Conservation (phyloP, 1,284 basidiomycete species). For the Xerocomus cyaneibrunnescens region DNA sequence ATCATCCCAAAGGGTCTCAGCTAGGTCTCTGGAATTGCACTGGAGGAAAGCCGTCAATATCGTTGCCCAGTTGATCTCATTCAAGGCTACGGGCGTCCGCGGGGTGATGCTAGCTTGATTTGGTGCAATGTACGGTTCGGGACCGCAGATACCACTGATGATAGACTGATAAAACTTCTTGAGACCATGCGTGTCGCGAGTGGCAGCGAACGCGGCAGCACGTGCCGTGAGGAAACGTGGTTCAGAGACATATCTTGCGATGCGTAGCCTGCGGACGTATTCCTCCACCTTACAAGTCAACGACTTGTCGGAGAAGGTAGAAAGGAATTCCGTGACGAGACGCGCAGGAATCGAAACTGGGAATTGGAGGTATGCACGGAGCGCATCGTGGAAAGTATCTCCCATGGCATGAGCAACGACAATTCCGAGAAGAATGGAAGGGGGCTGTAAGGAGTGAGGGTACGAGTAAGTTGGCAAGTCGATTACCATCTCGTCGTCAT, state of each 20-base stretch:
- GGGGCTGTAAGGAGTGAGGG: slow-evolving; percentile 23
- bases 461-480: slow-evolving; percentile 19
- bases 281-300: slow-evolving; percentile 41
- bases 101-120: slow-evolving; percentile 36
- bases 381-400: slow-evolving; percentile 52
- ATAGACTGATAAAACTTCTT: slow-evolving; percentile 49
- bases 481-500: slow-evolving; percentile 20
- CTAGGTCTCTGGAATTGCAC: slow-evolving; percentile 52
- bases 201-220: slow-evolving; percentile 44
- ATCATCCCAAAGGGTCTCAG: slow-evolving; percentile 62
- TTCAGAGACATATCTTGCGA: slow-evolving; percentile 51
- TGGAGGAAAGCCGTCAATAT: slow-evolving; percentile 62
- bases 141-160: slow-evolving; percentile 48
- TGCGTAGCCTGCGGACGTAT: slow-evolving; percentile 48
- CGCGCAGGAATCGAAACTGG: slow-evolving; percentile 38
- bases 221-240: slow-evolving; percentile 51
- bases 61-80: slow-evolving; percentile 56
- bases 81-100: slow-evolving; percentile 48
- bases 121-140: slow-evolving; percentile 47
- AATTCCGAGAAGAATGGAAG: slow-evolving; percentile 48
- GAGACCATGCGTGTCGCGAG: slow-evolving; percentile 35
- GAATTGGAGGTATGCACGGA: slow-evolving; percentile 43
- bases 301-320: slow-evolving; percentile 35
- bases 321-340: slow-evolving; percentile 39
- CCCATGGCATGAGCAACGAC: slow-evolving; percentile 59